Percentiles rank a stretch among this genome's conserved stretches.
phyloP scores from a whole-genome alignment of 1,139 yeast genomes.

The Taphrina confusa region DNA sequence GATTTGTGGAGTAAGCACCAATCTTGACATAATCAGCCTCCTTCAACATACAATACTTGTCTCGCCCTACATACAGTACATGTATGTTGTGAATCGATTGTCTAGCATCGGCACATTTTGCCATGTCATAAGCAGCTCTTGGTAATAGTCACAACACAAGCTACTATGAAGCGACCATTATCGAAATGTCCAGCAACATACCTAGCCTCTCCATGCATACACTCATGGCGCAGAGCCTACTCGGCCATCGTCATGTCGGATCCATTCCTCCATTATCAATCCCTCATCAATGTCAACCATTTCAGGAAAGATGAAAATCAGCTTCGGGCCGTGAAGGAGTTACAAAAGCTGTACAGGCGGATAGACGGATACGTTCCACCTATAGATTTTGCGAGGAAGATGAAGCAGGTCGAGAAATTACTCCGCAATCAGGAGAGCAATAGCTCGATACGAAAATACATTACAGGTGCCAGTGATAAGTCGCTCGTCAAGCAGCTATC shows the following conservation, averaged over 20 bases:
- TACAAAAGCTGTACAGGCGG: conserved; percentile 62
- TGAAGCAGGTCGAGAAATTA: conserved; percentile 50
- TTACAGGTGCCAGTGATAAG: conserved; percentile 31
- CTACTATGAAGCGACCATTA: too few species aligned
- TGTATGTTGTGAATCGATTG: too few species aligned
- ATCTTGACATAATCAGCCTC: conserved; percentile 4
- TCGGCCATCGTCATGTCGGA: conserved; percentile 57
- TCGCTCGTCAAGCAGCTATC: conserved; percentile 15
- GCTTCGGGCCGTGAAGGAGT: conserved; percentile 62
- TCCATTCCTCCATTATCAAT: conserved; percentile 61
- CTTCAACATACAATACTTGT: too few species aligned
- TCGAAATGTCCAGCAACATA: too few species aligned
- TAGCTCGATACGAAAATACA: conserved; percentile 41
- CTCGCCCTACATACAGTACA: too few species aligned
- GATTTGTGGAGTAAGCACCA: background rate
- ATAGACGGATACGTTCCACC: conserved; percentile 64
- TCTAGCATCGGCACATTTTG: too few species aligned
- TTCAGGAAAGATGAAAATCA: conserved; percentile 61
- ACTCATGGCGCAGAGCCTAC: background rate
- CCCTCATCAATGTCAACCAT: conserved; percentile 55
- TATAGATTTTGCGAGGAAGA: conserved; percentile 53
- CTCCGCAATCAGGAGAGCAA: conserved; percentile 20
- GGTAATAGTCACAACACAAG: too few species aligned
- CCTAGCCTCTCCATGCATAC: too few species aligned
- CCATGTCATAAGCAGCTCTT: too few species aligned